A percentile compares a stretch with the other conserved stretches of the same genome.
phyloP scores from a whole-genome alignment of 345 rosid genomes.

The Eucalyptus viminalis region DNA sequence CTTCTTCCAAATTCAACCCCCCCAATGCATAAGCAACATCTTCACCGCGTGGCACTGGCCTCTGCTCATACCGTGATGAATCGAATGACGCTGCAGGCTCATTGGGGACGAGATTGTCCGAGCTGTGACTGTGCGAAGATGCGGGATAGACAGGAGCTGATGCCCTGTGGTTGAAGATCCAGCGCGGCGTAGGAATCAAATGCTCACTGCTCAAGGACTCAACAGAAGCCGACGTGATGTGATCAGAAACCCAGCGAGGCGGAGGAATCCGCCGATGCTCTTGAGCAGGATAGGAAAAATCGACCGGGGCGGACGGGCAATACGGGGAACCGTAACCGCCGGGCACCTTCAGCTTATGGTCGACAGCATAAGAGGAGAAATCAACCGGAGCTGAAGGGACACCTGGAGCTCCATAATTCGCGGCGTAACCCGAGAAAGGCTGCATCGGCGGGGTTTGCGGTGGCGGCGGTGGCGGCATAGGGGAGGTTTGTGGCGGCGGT shows the following conservation, averaged over 20 bases:
- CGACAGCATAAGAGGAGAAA: conserved; percentile 1
- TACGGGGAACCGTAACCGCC: not conserved
- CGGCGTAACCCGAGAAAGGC: not conserved
- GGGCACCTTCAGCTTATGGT: not conserved
- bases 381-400: not conserved
- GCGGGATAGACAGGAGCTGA: not conserved
- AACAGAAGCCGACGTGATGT: not conserved
- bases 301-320: conserved; percentile 27
- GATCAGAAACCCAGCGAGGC: not conserved
- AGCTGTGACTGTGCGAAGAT: not conserved
- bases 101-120: not conserved
- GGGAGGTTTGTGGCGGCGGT: not conserved
- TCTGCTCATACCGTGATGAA: not conserved
- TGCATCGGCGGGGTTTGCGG: conserved; percentile 9
- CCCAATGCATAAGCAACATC: not conserved
- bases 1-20: not conserved
- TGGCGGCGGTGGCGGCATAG: not conserved
- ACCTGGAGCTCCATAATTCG: not conserved
- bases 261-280: not conserved
- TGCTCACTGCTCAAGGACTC: not conserved
- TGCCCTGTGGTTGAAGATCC: not conserved
- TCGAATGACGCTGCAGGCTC: not conserved
- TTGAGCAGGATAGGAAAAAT: conserved; percentile 25
- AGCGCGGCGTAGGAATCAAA: not conserved
- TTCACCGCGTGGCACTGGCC: not conserved